phyloP scores from a whole-genome alignment of 129 eudicot species.

The Heracleum sosnowskyi region DNA sequence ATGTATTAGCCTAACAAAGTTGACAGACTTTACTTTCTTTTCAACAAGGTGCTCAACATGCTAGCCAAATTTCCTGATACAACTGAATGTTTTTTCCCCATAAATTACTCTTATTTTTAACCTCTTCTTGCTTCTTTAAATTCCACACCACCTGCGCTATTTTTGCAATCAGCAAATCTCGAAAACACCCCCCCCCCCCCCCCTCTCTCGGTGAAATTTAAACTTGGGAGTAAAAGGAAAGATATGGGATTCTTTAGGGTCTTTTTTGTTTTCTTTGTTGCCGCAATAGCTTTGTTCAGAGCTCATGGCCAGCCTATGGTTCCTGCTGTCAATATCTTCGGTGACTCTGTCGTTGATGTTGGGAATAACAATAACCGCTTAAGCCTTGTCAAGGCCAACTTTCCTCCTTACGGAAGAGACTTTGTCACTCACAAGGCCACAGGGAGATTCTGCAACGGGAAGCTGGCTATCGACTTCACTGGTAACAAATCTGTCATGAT shows the following conservation, averaged over 20 bases:
- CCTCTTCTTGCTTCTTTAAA: conserved; percentile 14
- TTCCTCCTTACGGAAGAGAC: conserved; percentile 86
- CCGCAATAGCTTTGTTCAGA: conserved; percentile 10
- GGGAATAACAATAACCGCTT: conserved; percentile 70
- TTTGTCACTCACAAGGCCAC: conserved; percentile 58
- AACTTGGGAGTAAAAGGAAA: not conserved
- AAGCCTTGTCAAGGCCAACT: conserved; percentile 63
- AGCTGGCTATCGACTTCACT: conserved; percentile 64
- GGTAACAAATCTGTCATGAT: too few relatives aligned
- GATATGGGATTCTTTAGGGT: conserved; percentile 24
- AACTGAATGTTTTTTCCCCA: not conserved
- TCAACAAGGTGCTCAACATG: conserved; percentile 17
- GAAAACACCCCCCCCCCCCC: not conserved
- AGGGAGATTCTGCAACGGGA: conserved; percentile 88
- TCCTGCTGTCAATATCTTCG: conserved; percentile 73
- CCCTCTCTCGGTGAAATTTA: not conserved
- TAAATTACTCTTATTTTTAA: not conserved
- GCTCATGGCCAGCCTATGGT: conserved; percentile 54
- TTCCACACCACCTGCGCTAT: conserved; percentile 15
- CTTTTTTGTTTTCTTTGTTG: conserved; percentile 13
- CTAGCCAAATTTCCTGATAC: not conserved
- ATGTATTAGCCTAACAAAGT: conserved; percentile 15
- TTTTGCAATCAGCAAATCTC: not conserved
- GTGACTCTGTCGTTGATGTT: conserved; percentile 67
- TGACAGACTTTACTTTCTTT: conserved; percentile 5